Evolutionary conservation across 495 filamentous ascomycete species (phyloP).

Genomic region (Jackrogersella multiformis): DNA sequence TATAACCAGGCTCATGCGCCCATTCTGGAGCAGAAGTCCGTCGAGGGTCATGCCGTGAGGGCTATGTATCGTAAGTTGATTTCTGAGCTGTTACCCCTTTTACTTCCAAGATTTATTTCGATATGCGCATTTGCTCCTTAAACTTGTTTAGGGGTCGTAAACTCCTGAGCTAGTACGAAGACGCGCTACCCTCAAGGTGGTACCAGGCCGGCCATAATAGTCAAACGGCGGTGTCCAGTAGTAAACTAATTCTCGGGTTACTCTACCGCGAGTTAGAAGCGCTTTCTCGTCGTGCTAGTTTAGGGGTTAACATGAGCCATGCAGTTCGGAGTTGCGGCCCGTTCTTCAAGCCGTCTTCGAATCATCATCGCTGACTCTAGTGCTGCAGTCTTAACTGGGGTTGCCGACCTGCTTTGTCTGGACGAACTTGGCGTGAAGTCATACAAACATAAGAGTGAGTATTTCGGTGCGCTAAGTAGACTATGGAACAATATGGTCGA

Average conservation of each 20-base stretch:
- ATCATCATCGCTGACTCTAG: slow-evolving; percentile 10
- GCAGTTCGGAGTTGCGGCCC: not conserved
- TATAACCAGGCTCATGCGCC: slow-evolving; percentile 66
- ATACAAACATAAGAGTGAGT: slow-evolving; percentile 43
- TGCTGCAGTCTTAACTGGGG: slow-evolving; percentile 45
- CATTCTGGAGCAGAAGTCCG: slow-evolving; percentile 62
- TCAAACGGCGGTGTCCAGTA: not conserved
- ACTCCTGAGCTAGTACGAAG: not conserved
- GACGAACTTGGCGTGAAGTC: slow-evolving; percentile 40
- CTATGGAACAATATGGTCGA: slow-evolving; percentile 68
- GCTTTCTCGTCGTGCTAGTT: not conserved
- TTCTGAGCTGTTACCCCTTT: slow-evolving; percentile 18
- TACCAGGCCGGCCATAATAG: not conserved
- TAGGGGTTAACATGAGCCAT: not conserved
- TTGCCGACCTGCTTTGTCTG: slow-evolving; percentile 52
- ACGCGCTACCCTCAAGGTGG: not conserved
- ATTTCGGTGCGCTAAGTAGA: slow-evolving; percentile 49
- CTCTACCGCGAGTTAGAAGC: not conserved
- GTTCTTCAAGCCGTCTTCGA: not conserved
- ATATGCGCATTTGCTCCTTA: slow-evolving; percentile 35
- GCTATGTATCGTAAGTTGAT: slow-evolving; percentile 60
- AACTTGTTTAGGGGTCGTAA: slow-evolving; percentile 11
- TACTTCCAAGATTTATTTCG: slow-evolving; percentile 55
- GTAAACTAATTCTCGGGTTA: not conserved
- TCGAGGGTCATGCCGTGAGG: slow-evolving; percentile 69